A percentile compares a stretch with the other conserved stretches of the same genome.
Conservation (phyloP, 805 yeast species). For the Candida anglica region DNA sequence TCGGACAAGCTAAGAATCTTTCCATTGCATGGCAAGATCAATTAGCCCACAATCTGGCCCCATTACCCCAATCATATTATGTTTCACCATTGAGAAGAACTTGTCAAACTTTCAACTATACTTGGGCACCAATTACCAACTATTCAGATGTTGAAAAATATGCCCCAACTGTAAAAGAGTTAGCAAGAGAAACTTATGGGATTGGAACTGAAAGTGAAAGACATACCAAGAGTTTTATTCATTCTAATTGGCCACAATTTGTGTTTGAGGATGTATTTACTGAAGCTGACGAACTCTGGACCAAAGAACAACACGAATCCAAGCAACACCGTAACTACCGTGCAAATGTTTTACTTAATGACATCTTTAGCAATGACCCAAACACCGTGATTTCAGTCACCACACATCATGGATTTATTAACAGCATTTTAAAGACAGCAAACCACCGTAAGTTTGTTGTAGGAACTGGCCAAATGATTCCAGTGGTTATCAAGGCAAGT, state of each 20-base stretch:
- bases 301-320: slow-evolving; percentile 17
- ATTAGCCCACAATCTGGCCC: slow-evolving; percentile 12
- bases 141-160: slow-evolving; percentile 14
- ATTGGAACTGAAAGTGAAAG: slow-evolving; percentile 26
- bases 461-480: slow-evolving; percentile 25
- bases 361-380: slow-evolving; percentile 18
- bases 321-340: slow-evolving; percentile 21
- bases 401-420: slow-evolving; percentile 25
- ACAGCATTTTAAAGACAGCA: slow-evolving; percentile 19
- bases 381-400: slow-evolving; percentile 21
- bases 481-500: slow-evolving; percentile 22
- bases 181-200: slow-evolving; percentile 30
- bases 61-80: slow-evolving; percentile 23
- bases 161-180: slow-evolving; percentile 21
- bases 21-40: slow-evolving; percentile 12
- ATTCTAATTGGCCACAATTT: slow-evolving; percentile 13
- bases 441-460: slow-evolving; percentile 20
- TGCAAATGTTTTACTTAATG: slow-evolving; percentile 21
- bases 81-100: slow-evolving; percentile 30
- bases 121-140: slow-evolving; percentile 14
- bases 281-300: slow-evolving; percentile 23
- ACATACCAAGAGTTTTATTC: slow-evolving; percentile 18
- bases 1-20: slow-evolving; percentile 12
- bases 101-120: slow-evolving; percentile 22
- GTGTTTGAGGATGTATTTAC: slow-evolving; percentile 22